Conservation (phyloP, 2,329 filamentous ascomycete species). For the Exophiala sp. region DNA sequence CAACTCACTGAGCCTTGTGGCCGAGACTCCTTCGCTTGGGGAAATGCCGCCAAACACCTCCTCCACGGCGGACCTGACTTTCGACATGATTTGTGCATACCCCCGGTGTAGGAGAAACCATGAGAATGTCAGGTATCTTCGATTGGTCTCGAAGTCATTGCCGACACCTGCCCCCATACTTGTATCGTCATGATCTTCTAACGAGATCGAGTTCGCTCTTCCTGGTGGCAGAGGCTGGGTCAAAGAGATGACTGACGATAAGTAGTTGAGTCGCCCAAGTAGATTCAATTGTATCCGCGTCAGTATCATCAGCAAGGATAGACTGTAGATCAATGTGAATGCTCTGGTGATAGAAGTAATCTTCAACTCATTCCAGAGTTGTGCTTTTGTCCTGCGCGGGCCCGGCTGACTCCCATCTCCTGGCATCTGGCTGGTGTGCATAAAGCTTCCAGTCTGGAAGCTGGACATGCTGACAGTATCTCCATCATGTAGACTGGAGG, state of each 20-base stretch:
- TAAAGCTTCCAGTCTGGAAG: slow-evolving; percentile 74
- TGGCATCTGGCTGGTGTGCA: slow-evolving; percentile 74
- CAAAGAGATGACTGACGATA: slow-evolving; percentile 89
- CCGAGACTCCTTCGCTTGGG: slow-evolving; percentile 80
- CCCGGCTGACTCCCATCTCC: slow-evolving; percentile 43
- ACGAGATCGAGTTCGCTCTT: slow-evolving; percentile 57
- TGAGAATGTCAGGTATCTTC: slow-evolving; percentile 90
- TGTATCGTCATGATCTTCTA: slow-evolving; percentile 93
- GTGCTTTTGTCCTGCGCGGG: slow-evolving; percentile 74
- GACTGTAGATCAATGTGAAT: slow-evolving; percentile 87
- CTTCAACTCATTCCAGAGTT: slow-evolving; percentile 96
- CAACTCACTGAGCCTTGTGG: slow-evolving; percentile 74
- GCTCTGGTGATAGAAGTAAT: slow-evolving; percentile 86
- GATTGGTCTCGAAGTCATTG: slow-evolving; percentile 93
- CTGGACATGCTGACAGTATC: slow-evolving; percentile 74
- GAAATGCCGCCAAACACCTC: slow-evolving; percentile 87
- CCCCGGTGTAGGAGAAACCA: slow-evolving; percentile 96
- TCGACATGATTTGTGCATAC: slow-evolving; percentile 76
- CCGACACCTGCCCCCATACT: slow-evolving; percentile 74
- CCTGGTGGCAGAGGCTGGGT: slow-evolving; percentile 67
- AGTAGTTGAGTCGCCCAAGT: slow-evolving; percentile 88
- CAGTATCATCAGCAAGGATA: slow-evolving; percentile 83
- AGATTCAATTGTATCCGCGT: slow-evolving; percentile 96
- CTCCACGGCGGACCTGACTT: slow-evolving; percentile 79
- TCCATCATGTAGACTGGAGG: slow-evolving; percentile 74